Conservation (phyloP, 257 asterid genomes). For the Solanum appendiculatum region DNA sequence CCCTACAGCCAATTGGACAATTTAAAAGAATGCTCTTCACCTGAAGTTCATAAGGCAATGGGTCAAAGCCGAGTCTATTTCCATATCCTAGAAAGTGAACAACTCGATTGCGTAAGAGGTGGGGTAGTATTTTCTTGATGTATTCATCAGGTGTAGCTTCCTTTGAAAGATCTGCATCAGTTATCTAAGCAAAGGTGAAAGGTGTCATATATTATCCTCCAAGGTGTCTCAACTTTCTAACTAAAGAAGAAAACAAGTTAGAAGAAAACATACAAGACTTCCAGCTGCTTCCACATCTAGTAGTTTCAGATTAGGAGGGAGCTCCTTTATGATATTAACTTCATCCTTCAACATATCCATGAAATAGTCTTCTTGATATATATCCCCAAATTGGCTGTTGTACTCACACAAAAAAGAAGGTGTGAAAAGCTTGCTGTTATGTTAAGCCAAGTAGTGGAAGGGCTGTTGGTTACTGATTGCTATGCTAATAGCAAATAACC, state of each 20-base stretch:
- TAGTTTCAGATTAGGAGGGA: slow-evolving; percentile 56
- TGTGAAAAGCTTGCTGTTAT: background rate
- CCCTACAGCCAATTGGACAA: background rate
- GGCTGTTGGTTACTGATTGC: background rate
- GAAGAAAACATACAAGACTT: slow-evolving; percentile 49
- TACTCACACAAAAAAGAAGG: background rate
- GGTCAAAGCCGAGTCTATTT: slow-evolving; percentile 82
- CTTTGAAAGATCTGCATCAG: slow-evolving; percentile 85
- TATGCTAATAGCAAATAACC: background rate
- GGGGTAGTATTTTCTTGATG: slow-evolving; percentile 48
- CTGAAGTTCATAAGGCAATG: slow-evolving; percentile 72
- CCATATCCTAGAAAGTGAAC: slow-evolving; percentile 97
- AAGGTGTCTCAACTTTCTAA: background rate
- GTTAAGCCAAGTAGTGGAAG: background rate
- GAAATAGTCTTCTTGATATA: slow-evolving; percentile 77
- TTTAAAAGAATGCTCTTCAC: slow-evolving; percentile 14
- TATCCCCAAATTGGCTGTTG: slow-evolving; percentile 90
- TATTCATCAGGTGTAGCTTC: slow-evolving; percentile 85
- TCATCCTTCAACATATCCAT: slow-evolving; percentile 49
- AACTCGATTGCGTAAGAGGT: slow-evolving; percentile 48
- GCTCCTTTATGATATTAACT: slow-evolving; percentile 54
- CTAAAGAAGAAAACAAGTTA: slow-evolving; percentile 7
- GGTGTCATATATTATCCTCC: background rate
- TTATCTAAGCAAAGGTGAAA: slow-evolving; percentile 38
- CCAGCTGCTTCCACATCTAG: slow-evolving; percentile 64